Evolutionary conservation across 345 rosid genomes (phyloP).

Genomic region (Moricandia arvensis): DNA sequence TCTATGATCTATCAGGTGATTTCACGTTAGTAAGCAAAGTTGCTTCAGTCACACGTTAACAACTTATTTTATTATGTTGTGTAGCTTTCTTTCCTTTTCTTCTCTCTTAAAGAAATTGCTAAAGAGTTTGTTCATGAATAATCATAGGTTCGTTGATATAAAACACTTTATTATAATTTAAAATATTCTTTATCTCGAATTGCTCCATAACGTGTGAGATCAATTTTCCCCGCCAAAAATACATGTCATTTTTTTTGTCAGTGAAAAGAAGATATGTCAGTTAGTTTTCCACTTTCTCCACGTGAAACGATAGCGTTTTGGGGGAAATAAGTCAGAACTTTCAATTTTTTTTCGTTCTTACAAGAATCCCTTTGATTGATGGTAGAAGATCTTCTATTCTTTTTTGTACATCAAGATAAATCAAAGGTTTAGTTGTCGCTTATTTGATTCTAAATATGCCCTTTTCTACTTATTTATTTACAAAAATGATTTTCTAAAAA

Average conservation of each 20-base stretch:
- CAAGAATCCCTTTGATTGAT: conserved; percentile 17
- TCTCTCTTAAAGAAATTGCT: neutral
- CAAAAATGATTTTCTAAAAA: neutral
- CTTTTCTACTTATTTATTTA: conserved; percentile 3
- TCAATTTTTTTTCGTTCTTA: neutral
- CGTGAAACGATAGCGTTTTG: conserved; percentile 11
- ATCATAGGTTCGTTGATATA: neutral
- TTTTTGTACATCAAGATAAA: conserved; percentile 15
- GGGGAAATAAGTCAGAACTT: neutral
- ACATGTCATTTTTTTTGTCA: neutral
- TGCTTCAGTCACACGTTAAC: conserved; percentile 9
- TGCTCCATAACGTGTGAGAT: neutral
- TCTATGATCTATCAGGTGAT: neutral
- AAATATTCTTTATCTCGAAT: neutral
- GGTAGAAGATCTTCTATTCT: conserved; percentile 24
- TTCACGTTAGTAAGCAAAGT: neutral
- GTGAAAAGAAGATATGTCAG: neutral
- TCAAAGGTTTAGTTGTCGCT: conserved; percentile 1
- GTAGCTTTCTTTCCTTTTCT: neutral
- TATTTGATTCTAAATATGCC: neutral
- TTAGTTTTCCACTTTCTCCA: conserved; percentile 2
- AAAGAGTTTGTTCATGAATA: neutral
- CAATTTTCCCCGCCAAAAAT: conserved; percentile 12
- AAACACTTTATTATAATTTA: neutral
- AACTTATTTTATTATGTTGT: neutral